Base-by-base conservation (phyloP, 2,329 filamentous ascomycete genomes). In the Ceratocystiopsis sp. region DNA sequence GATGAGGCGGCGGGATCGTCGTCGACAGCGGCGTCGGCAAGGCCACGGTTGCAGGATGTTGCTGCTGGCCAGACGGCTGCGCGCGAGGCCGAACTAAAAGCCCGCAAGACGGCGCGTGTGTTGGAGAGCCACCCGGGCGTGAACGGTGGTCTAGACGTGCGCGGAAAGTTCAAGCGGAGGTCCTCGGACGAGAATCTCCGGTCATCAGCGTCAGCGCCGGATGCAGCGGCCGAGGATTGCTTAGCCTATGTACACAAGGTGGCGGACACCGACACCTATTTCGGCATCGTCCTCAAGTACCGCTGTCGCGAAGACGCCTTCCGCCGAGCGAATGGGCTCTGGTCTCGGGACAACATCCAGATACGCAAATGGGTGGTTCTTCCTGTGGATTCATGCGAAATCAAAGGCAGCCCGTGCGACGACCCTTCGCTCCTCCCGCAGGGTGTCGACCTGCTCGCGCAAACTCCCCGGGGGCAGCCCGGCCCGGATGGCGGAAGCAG, bases 191-290 rank as follows among this genome's bases (percentile, higher is more conserved):
- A 84, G 42, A 54, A 62, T n/a, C 44, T 58, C 25, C 52, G 51
- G 16, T 4, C 44, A 35, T 8, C 64, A 61, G 42, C 71, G 35
- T 37, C 37, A 21, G 18, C 36, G 8, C 8, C 78, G 19, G 33
- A 34, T 41, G 68, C 75, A 33, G 75, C 80, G 33, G 68, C 75
- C 41, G 71, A 76, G 51, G 81, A 93, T 51, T 82, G 84, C 18
- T 64, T 96, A 49, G 87, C 89, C 16, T 98, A 96, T 59, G 68
- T 96, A 42, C 91, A 98, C 60, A 78, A 81, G 53, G 84, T 96
- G 16, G 73, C 79, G 52, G 73, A 79, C 14, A 73, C 73, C 38
- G 91, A 98, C 61, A 96, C 86, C 2, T 78, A 96, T 52, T 86
- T 87, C 1, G 89, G 91, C 3, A 78, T 98, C 41, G 81, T 91